Evolutionary conservation across 192 early-diverging fungal species (phyloP), one percentile per base, ranked within the genome.

Genomic region (Kickxella alabastrina): DNA sequence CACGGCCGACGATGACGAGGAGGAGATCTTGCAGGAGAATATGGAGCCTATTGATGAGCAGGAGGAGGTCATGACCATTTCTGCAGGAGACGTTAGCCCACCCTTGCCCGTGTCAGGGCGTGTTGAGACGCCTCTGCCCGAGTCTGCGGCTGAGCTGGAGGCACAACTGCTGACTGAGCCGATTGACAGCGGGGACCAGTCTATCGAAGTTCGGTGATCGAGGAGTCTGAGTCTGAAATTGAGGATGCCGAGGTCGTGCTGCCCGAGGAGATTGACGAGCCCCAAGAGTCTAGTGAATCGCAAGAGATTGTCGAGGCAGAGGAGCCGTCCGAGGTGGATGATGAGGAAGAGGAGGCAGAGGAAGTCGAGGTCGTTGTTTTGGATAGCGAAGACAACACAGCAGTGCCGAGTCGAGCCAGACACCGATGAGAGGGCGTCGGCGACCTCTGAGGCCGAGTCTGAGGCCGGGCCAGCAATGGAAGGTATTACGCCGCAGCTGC

Each of bases 1-100:
- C n/a, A n/a, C 57, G 3, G 52, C 52, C 6, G 68, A 72, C 29
- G 57, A 61, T 8, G 54, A 73, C 23, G 69, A 72, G 27, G 68
- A 72, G 49, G 69, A 73, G 24, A 28, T 43, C 2, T 50, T 73
- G 12, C 62, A 65, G 35, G 39, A 27, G 9, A 49, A 64, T 10
- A 57, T 73, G 31, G 69, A 73, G 34, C 69, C 69, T 13, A 73
- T 73, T 36, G 54, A 65, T 21, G 69, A 65, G 54, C 7, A 31
- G 1, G 69, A 73, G 34, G 69, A 73, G 38, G 62, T 73, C 10
- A 65, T 49, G 14, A 65, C 49, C 7, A 43, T 43, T 9, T 39
- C 31, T 0, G 44, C 42, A 9, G 40, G 22, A 10, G 46, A 48
- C 10, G 31, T 48, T 12, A 7, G 35, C 22, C 6, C 42, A 22